Conservation (phyloP, 2,329 filamentous ascomycete genomes). For the Cordyceps cateniannulata region DNA sequence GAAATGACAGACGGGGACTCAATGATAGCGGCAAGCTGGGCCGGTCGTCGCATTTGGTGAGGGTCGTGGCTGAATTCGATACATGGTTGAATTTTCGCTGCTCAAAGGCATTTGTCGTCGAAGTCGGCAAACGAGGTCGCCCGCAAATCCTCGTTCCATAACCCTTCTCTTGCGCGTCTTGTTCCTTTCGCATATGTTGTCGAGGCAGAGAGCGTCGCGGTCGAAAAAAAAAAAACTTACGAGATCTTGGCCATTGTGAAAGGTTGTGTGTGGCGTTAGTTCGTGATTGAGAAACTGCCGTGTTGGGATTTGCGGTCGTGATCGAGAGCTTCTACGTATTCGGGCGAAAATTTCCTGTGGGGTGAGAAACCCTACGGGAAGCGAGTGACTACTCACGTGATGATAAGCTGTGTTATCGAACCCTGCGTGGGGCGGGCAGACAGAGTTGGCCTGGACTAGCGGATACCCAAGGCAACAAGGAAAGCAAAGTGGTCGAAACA, state of each 20-base stretch:
- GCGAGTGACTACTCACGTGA: constrained; percentile 7
- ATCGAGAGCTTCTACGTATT: constrained; percentile 25
- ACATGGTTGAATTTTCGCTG: not conserved
- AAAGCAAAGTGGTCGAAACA: no score
- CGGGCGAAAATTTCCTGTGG: constrained; percentile 32
- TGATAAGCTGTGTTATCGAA: not conserved
- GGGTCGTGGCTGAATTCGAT: not conserved
- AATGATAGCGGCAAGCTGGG: not conserved
- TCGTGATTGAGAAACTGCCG: constrained; percentile 29
- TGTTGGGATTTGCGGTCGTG: constrained; percentile 30
- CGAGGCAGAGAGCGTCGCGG: constrained; percentile 10
- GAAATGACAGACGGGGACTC: no score
- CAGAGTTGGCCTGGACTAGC: not conserved
- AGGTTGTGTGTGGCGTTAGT: constrained; percentile 38
- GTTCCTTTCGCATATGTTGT: constrained; percentile 13
- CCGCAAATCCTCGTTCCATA: not conserved
- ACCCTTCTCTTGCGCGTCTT: constrained; percentile 14
- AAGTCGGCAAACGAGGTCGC: not conserved
- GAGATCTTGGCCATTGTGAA: constrained; percentile 58
- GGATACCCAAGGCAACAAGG: no score
- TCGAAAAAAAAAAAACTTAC: constrained; percentile 42
- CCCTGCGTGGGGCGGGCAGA: not conserved
- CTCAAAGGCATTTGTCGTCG: not conserved
- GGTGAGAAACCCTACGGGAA: constrained; percentile 34
- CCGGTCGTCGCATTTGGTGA: not conserved